Evolutionary conservation across 2,329 filamentous ascomycete genomes (phyloP).

Genomic region (Alternaria dauci): DNA sequence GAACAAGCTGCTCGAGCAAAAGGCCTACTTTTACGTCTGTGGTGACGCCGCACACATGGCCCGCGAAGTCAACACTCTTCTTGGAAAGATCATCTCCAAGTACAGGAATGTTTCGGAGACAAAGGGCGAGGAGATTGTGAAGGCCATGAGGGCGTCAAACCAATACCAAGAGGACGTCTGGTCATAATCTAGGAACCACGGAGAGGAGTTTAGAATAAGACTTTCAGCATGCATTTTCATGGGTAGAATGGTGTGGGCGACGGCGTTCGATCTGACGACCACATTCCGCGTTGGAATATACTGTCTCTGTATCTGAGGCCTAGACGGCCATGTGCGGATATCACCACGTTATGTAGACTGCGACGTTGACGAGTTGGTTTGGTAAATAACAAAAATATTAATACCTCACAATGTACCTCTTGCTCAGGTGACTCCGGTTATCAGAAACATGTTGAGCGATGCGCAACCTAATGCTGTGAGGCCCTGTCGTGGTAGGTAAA

Average conservation of each 20-base stretch:
- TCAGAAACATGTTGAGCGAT: constrained; percentile 9
- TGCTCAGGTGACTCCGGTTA: neutral
- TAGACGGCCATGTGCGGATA: constrained; percentile 5
- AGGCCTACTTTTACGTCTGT: constrained; percentile 96
- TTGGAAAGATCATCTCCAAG: constrained; percentile 85
- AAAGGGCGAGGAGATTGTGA: constrained; percentile 95
- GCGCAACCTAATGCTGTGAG: constrained; percentile 20
- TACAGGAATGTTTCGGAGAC: constrained; percentile 81
- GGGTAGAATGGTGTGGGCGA: constrained; percentile 36
- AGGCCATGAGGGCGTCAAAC: constrained; percentile 92
- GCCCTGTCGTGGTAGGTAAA: constrained; percentile 17
- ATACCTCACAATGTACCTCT: constrained; percentile 4
- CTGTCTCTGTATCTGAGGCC: constrained; percentile 3
- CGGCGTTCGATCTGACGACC: constrained; percentile 28
- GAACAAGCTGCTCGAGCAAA: constrained; percentile 84
- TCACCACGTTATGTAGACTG: constrained; percentile 3
- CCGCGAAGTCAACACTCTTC: constrained; percentile 86
- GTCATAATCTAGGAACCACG: constrained; percentile 55
- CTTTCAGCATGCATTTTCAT: constrained; percentile 37
- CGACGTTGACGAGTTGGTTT: constrained; percentile 1
- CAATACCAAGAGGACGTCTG: constrained; percentile 90
- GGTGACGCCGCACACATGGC: constrained; percentile 98
- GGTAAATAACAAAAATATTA: constrained; percentile 2
- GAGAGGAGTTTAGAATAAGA: constrained; percentile 4
- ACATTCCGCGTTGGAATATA: constrained; percentile 2